A percentile compares a stretch with the other conserved stretches of the same genome.
Evolutionary conservation across 768 basidiomycete genomes (phyloP).

Genomic region (Kwoniella europaea): DNA sequence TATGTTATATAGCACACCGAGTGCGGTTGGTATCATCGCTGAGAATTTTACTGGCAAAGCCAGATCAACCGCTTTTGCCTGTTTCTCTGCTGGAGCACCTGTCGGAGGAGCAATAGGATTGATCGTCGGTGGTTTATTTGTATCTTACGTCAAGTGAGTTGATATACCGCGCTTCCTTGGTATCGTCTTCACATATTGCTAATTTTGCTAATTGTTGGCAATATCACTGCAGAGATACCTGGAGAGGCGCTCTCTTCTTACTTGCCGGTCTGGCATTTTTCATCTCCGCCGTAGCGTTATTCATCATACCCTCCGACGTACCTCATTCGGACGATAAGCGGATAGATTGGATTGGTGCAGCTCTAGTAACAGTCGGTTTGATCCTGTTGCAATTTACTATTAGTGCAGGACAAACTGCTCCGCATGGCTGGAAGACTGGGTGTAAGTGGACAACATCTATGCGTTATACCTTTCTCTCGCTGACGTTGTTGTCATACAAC

Average conservation of each 20-base stretch:
- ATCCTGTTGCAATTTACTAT: conserved; percentile 75
- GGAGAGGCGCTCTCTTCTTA: conserved; percentile 73
- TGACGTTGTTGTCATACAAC: background rate
- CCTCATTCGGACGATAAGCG: conserved; percentile 54
- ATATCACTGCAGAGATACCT: conserved; percentile 52
- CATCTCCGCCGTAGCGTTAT: conserved; percentile 64
- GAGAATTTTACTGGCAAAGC: conserved; percentile 74
- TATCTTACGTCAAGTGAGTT: conserved; percentile 63
- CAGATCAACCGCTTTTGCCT: conserved; percentile 78
- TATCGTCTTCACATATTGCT: no score
- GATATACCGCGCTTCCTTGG: background rate
- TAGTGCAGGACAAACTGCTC: conserved; percentile 69
- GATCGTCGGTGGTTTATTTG: conserved; percentile 72
- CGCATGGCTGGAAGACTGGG: conserved; percentile 67
- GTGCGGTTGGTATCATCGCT: conserved; percentile 75
- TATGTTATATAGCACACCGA: conserved; percentile 37
- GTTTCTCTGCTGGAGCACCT: conserved; percentile 84
- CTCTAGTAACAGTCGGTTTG: conserved; percentile 69
- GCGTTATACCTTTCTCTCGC: background rate
- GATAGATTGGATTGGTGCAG: conserved; percentile 79
- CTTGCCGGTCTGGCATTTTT: conserved; percentile 66
- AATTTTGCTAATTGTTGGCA: no score
- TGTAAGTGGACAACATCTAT: conserved; percentile 59
- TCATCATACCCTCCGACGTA: conserved; percentile 69
- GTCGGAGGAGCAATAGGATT: conserved; percentile 76